These are phyloP conservation scores for Ceratocystis ficicola DNA, from an alignment of 2,329 filamentous ascomycete species.

Conservation along the genomic window DNA sequence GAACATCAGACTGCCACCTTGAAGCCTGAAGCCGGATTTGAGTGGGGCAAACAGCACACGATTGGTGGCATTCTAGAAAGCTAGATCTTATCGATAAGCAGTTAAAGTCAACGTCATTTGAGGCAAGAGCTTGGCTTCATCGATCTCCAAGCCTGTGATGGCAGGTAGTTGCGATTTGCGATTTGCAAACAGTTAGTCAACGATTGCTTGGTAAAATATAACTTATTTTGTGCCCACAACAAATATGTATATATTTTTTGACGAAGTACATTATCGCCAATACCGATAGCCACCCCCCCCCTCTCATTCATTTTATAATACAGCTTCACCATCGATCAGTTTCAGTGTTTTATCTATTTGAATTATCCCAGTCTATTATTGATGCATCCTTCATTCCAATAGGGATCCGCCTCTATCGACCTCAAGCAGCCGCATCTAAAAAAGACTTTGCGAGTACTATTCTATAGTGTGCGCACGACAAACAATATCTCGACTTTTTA, in stretches of 20 bases:
- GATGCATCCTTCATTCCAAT: background rate
- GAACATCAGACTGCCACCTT: slow-evolving; percentile 2
- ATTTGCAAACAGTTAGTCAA: too few relatives aligned
- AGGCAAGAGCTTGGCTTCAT: too few relatives aligned
- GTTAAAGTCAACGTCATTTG: slow-evolving; percentile 6
- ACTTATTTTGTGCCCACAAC: background rate
- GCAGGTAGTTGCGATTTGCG: too few relatives aligned
- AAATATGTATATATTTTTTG: background rate
- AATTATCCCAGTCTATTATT: background rate
- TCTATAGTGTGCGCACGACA: background rate
- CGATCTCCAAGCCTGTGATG: background rate
- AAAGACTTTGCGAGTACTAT: too few relatives aligned
- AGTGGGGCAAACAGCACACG: background rate
- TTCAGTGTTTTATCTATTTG: background rate
- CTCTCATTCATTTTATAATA: background rate
- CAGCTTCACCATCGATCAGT: background rate
- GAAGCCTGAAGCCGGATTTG: background rate
- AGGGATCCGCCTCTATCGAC: background rate
- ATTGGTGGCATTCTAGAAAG: background rate
- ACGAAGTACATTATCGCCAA: too few relatives aligned
- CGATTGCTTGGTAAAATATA: too few relatives aligned
- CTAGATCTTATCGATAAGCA: slow-evolving; percentile 10
- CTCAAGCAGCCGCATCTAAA: too few relatives aligned
- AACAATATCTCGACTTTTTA: background rate
- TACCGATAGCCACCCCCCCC: too few relatives aligned